Percentiles rank a stretch among this genome's conserved stretches.
These are phyloP conservation scores for Rhodotorula graminis DNA, from an alignment of 768 basidiomycete species.

Conservation along the genomic window DNA sequence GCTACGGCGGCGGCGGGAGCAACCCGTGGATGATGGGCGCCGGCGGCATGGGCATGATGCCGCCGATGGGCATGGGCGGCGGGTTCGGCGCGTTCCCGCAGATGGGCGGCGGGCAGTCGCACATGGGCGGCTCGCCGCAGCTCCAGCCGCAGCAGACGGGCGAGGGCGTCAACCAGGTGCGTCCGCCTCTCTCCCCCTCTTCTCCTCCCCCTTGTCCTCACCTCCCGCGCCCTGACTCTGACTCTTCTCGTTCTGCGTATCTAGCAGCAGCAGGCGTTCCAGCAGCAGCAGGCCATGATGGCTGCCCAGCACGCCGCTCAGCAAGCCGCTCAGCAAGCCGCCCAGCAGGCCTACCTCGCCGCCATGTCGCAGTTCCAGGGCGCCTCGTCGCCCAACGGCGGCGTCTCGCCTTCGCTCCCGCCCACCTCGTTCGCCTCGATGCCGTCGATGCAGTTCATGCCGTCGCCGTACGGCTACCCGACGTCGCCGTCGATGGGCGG, in stretches of 20 bases:
- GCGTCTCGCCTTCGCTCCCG: conserved; percentile 11
- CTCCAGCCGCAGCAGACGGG: conserved; percentile 42
- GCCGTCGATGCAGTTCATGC: conserved; percentile 19
- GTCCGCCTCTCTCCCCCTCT: no score
- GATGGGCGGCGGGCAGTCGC: conserved; percentile 46
- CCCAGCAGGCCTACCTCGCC: conserved; percentile 34
- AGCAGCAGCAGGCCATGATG: conserved; percentile 63
- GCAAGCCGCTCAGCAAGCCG: conserved; percentile 53
- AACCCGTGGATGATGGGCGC: conserved; percentile 37
- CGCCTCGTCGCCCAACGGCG: neutral
- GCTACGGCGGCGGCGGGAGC: conserved; percentile 26
- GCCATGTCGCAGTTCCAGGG: conserved; percentile 33
- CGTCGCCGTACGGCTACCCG: conserved; percentile 4
- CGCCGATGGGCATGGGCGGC: conserved; percentile 43
- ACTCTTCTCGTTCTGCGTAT: no score
- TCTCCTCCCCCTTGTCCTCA: no score
- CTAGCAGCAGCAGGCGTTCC: conserved; percentile 4
- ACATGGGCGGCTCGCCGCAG: conserved; percentile 53
- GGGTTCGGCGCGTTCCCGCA: conserved; percentile 49
- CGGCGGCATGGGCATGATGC: conserved; percentile 27
- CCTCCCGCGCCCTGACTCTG: neutral
- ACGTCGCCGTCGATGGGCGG: conserved; percentile 12
- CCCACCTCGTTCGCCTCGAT: conserved; percentile 12
- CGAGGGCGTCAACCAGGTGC: conserved; percentile 50
- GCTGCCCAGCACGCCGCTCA: conserved; percentile 63